Evolutionary conservation across 768 basidiomycete species (phyloP).

Genomic region (Paxillus ammoniavirescens): DNA sequence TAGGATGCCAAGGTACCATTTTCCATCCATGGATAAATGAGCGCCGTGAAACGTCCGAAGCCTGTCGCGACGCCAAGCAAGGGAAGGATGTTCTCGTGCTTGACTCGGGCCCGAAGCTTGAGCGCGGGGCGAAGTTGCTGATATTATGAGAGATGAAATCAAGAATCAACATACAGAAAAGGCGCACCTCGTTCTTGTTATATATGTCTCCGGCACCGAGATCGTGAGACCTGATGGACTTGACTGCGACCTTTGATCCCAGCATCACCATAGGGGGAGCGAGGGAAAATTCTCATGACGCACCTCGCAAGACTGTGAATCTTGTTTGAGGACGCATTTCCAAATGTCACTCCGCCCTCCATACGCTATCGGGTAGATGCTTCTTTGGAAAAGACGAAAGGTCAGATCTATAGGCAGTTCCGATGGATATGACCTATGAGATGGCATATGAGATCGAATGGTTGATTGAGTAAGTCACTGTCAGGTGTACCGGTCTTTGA

Average conservation of each 20-base stretch:
- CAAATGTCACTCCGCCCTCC: constrained; percentile 23
- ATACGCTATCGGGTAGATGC: constrained; percentile 19
- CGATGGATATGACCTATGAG: not conserved
- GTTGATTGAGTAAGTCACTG: not conserved
- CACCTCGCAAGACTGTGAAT: constrained; percentile 18
- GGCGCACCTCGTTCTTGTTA: constrained; percentile 9
- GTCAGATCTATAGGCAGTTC: not conserved
- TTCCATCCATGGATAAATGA: constrained; percentile 28
- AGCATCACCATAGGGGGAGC: not conserved
- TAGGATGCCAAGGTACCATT: constrained; percentile 22
- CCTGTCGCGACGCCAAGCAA: constrained; percentile 22
- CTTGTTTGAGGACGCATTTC: constrained; percentile 22
- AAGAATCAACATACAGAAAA: not conserved
- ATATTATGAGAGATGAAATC: not conserved
- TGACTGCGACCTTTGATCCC: constrained; percentile 5
- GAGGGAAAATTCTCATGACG: not conserved
- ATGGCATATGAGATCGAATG: not conserved
- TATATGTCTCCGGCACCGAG: not conserved
- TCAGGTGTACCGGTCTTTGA: not conserved
- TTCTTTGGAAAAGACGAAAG: not conserved
- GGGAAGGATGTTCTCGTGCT: constrained; percentile 22
- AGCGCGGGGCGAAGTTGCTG: constrained; percentile 24
- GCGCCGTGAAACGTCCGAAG: constrained; percentile 24
- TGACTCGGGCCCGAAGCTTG: constrained; percentile 24
- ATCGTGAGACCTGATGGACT: constrained; percentile 2